Evolutionary conservation across 768 basidiomycete species (phyloP), one percentile per base, ranked within the genome.

Genomic region (Trametes meyenii): DNA sequence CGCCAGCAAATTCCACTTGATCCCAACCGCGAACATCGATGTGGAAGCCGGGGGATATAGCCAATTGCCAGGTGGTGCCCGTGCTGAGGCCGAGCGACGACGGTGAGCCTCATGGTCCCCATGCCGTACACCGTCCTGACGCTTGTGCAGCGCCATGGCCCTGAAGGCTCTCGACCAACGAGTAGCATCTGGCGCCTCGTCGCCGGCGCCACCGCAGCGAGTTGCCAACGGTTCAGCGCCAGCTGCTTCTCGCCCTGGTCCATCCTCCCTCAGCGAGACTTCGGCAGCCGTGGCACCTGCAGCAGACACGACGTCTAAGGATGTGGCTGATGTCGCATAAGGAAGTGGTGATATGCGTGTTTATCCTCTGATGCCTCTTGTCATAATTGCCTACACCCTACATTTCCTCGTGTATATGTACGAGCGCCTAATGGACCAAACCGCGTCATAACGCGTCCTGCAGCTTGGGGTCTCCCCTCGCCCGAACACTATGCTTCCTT

Each of bases 111-210:
- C 24, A 64, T 55, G 58, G n/a, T 53, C 23, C 5, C 56, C 56
- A 42, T 13, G 16, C 19, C 13, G 21, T 11, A 8, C 48, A 46
- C 6, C 13, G 16, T 56, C 11, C 66, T 55, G 33, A 48, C 45
- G 13, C 56, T 19, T 7, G 17, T 55, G 61, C 70, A 97, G 96
- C 67, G 94, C 96, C 1, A 85, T 99, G 80, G 97, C 97, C 33
- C 78, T 99, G 69, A 97, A 98, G 74, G 97, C 97, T 3, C 83
- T 99, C 38, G 97, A 99, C 68, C 95, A 97, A 69, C 85, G 95
- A 33, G 74, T 98, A 54, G 94, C 96, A 33, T 87, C 72, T 36
- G 88, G 73, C 48, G 64, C 74, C 1, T 67, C 77, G 44, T 69
- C 57, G 26, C 73, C 72, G 2, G 52, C 62, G 21, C 59, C 69